Evolutionary conservation across 805 yeast genomes (phyloP), one percentile per base, ranked within the genome.

Genomic region (Pichia exigua): DNA sequence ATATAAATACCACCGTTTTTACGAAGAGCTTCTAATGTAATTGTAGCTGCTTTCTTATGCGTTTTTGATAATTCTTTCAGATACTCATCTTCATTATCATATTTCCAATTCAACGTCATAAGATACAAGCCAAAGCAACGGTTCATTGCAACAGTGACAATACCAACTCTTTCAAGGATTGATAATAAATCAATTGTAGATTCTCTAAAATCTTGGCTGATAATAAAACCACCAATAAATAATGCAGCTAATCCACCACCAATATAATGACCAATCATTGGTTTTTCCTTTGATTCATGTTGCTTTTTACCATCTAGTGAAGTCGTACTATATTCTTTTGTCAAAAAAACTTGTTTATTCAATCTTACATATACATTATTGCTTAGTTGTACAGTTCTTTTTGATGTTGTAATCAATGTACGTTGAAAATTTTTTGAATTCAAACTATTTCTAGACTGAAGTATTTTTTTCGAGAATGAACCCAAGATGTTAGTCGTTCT

Each of bases 1-100:
- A 94, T 94, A 66, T 84, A 94, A 9, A 94, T 76, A 1, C 99
- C 99, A 18, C 96, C 97, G 62, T 94, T 94, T 30, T 72, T 73
- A 62, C 87, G 90, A 38, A 94, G 69, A 0, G 97, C 97, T 43
- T 71, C 68, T 51, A 88, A 72, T 0, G 99, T 88, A 49, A 90
- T 81, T 12, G 72, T 62, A 0, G 99, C 97, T 46, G 96, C 90
- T 51, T 72, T 71, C 52, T 72, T 65, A 64, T 94, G 98, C 43
- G 96, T 86, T 42, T 73, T 66, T 8, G 77, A 67, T 47, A 92
- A 66, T 1, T 83, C 92, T 4, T 61, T 57, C 2, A 65, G 59
- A 45, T 83, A 75, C 2, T 71, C 79, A 5, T 78, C 82, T 10
- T 69, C 67, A 2, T 63, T 71, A 52, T 73, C 83, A 44, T 61